Evolutionary conservation across 2,329 filamentous ascomycete species (phyloP).

Genomic region (Penicillium aurantiogriseum): DNA sequence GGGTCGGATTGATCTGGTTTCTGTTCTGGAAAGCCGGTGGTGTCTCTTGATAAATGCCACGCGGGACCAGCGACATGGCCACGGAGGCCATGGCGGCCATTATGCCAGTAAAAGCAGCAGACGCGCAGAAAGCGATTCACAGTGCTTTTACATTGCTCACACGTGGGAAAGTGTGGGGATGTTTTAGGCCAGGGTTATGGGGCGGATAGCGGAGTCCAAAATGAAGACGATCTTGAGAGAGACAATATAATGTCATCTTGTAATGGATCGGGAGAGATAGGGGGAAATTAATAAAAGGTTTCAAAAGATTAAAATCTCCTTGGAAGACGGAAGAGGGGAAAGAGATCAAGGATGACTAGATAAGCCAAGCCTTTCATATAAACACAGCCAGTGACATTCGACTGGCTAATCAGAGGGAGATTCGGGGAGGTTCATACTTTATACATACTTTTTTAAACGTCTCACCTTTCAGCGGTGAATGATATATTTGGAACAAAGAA

Average conservation of each 20-base stretch:
- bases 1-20: constrained; percentile 73
- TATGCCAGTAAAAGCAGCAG: neutral
- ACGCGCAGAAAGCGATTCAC: neutral
- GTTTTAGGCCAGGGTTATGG: neutral
- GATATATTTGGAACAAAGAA: neutral
- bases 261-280: neutral
- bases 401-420: constrained; percentile 9
- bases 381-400: constrained; percentile 13
- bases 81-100: constrained; percentile 17
- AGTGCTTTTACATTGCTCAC: constrained; percentile 23
- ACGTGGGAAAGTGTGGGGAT: constrained; percentile 16
- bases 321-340: neutral
- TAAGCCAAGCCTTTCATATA: constrained; percentile 1
- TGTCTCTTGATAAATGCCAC: constrained; percentile 47
- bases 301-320: neutral
- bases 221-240: neutral
- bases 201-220: neutral
- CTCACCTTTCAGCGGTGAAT: neutral
- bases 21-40: constrained; percentile 54
- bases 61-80: constrained; percentile 26
- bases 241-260: neutral
- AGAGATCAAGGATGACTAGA: constrained; percentile 9
- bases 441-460: neutral
- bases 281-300: neutral
- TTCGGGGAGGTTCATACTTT: neutral